Evolutionary conservation across 768 basidiomycete genomes (phyloP), one percentile per base, ranked within the genome.

Genomic region (Rhodotorula toruloides): DNA sequence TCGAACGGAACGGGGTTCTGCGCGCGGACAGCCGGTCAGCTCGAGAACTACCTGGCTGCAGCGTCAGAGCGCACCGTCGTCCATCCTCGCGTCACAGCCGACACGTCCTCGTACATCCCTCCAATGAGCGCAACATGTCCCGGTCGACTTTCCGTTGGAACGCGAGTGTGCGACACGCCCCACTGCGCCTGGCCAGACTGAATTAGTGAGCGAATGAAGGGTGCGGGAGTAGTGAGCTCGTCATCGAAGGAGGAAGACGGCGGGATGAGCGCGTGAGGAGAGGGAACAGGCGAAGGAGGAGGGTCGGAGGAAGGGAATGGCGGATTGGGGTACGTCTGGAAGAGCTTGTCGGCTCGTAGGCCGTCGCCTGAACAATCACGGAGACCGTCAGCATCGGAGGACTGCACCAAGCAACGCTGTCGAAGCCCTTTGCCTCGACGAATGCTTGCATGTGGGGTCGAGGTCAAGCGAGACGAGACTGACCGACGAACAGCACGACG

Each of bases 41-140:
- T 48, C 25, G 29, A 55, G 61, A 19, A 42, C 21, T 29, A 37
- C n/a, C 1, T 16, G 32, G 43, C 22, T 43, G 39, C 11, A 27
- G 17, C 3, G 37, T 17, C 16, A 29, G 9, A 40, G 36, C 42
- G 17, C 44, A 57, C 46, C 21, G 60, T 56, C 22, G 60, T 53
- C 66, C 58, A 65, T 0, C 70, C 89, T 82, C 89, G 89, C 29
- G 87, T 90, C 37, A 90, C 89, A 22, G 90, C 89, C 1, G 87
- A 88, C 7, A 89, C 89, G 70, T 91, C 89, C 77, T 91, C 90
- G 74, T 91, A 90, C 89, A 91, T 91, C 5, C 90, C 90, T 39
- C 87, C 90, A 67, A 91, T 90, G 58, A 92, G 83, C 29, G 90
- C 90, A 32, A 92, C 89, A 76, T 91, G 90, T 14, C 90, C 90